Evolutionary conservation across 257 asterid species (phyloP).

Genomic region (Fraxinus anomala): DNA sequence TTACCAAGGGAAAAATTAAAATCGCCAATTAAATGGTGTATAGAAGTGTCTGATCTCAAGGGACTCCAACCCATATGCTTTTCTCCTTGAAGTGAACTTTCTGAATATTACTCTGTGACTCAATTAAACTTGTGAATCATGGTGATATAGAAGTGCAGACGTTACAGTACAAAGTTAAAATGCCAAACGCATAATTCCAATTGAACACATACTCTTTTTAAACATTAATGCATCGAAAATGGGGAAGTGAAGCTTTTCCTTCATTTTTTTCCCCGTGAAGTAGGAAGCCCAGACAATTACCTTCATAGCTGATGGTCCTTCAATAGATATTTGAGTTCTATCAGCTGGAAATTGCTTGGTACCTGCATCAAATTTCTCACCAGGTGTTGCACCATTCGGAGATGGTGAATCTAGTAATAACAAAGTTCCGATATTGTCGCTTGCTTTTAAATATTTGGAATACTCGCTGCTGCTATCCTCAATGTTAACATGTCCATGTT

Average conservation of each 20-base stretch:
- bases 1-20: background rate
- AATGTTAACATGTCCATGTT: slow-evolving; percentile 34
- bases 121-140: background rate
- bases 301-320: slow-evolving; percentile 54
- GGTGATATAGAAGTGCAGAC: slow-evolving; percentile 3
- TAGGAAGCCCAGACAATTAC: slow-evolving; percentile 37
- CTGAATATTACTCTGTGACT: background rate
- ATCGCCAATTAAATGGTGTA: background rate
- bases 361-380: slow-evolving; percentile 35
- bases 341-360: slow-evolving; percentile 35
- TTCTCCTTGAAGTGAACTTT: background rate
- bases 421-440: slow-evolving; percentile 37
- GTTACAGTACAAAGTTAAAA: background rate
- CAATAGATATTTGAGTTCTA: slow-evolving; percentile 37
- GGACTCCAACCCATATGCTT: background rate
- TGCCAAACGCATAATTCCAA: background rate
- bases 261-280: background rate
- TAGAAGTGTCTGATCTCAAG: background rate
- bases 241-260: background rate
- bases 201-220: background rate
- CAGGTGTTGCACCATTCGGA: slow-evolving; percentile 39
- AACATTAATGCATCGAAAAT: background rate
- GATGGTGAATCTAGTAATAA: slow-evolving; percentile 36
- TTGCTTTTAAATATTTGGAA: slow-evolving; percentile 39
- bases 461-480: slow-evolving; percentile 35